Evolutionary conservation across 1,139 yeast species (phyloP).

Genomic region (Arxiozyma slooffiae): DNA sequence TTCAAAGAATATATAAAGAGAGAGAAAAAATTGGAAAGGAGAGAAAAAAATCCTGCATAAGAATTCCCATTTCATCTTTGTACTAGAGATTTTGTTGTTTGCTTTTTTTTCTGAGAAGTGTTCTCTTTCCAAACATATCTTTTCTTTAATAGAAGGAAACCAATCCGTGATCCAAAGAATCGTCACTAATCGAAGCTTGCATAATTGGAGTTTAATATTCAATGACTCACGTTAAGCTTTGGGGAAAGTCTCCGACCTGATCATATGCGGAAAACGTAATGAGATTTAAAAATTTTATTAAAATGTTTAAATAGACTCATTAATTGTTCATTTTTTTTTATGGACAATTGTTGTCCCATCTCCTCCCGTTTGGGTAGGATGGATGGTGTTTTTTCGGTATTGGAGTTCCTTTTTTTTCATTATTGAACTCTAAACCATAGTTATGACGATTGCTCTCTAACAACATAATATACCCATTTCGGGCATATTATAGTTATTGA

Average conservation of each 20-base stretch:
- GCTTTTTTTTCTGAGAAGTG: no score
- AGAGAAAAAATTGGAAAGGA: no score
- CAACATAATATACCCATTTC: not conserved
- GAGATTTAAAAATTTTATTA: constrained; percentile 32
- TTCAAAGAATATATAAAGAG: not conserved
- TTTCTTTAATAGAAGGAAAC: not conserved
- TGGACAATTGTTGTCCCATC: constrained; percentile 3
- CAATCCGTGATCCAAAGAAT: constrained; percentile 49
- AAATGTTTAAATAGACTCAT: constrained; percentile 32
- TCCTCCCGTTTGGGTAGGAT: constrained; percentile 2
- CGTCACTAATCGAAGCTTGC: constrained; percentile 70
- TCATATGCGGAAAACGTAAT: constrained; percentile 40
- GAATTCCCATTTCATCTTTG: no score
- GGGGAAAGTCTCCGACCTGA: constrained; percentile 95
- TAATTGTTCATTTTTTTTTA: constrained; percentile 13
- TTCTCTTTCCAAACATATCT: not conserved
- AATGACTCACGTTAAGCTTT: constrained; percentile 41
- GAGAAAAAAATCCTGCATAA: no score
- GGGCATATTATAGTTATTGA: constrained; percentile 18
- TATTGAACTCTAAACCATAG: constrained; percentile 54
- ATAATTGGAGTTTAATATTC: constrained; percentile 34
- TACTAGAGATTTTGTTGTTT: not conserved
- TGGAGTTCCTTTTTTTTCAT: constrained; percentile 33
- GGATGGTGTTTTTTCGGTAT: constrained; percentile 42
- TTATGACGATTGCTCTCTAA: constrained; percentile 56